A percentile compares a stretch with the other conserved stretches of the same genome.
phyloP scores from a whole-genome alignment of 139 green algal genomes.

The Picochlorum sp. region DNA sequence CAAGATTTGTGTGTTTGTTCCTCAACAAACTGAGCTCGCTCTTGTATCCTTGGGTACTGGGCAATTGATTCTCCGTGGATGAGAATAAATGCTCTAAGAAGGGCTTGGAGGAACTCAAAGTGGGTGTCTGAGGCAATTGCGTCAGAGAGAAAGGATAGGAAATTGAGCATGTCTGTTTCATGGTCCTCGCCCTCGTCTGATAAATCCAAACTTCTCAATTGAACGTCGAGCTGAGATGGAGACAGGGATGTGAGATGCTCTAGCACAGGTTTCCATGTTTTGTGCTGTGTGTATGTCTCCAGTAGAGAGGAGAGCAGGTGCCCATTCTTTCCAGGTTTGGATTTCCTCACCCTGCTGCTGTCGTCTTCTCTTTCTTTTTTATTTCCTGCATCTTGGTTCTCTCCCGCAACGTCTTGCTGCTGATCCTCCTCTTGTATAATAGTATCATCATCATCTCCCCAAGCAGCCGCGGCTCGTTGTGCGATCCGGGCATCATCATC shows the following conservation, averaged over 20 bases:
- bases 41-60: constrained; percentile 30
- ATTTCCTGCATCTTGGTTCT: neutral
- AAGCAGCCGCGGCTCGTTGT: constrained; percentile 1
- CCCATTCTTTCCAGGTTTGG: neutral
- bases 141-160: constrained; percentile 54
- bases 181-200: constrained; percentile 7
- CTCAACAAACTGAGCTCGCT: constrained; percentile 26
- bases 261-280: constrained; percentile 43
- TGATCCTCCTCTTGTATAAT: neutral
- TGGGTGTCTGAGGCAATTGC: constrained; percentile 46
- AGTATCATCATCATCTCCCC: constrained; percentile 16
- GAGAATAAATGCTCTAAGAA: constrained; percentile 32
- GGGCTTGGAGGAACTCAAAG: constrained; percentile 72
- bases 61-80: constrained; percentile 62
- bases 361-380: neutral
- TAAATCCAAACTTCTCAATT: constrained; percentile 64
- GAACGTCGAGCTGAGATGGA: constrained; percentile 51
- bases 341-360: neutral
- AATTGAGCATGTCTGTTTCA: constrained; percentile 44
- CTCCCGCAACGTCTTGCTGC: neutral
- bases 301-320: constrained; percentile 19
- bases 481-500: neutral
- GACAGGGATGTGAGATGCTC: constrained; percentile 35
- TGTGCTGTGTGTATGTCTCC: constrained; percentile 6
- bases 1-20: constrained; percentile 37